phyloP scores from a whole-genome alignment of 2,329 filamentous ascomycete species.

The Tolypocladium endophyticum region DNA sequence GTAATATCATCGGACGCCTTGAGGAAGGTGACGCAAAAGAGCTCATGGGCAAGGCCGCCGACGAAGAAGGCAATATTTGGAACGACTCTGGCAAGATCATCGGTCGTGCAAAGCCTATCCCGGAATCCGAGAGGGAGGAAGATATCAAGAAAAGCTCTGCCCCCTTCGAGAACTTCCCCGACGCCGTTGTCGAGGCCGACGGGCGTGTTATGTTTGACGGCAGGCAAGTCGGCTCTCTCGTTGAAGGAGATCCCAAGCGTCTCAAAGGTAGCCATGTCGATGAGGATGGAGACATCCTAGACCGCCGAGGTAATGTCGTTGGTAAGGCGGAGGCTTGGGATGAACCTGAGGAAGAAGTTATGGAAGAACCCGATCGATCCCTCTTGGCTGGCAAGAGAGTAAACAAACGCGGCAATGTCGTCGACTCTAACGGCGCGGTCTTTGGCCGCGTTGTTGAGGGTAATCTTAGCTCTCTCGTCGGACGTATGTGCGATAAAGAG shows the following conservation, averaged over 20 bases:
- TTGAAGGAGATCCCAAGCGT: constrained; percentile 53
- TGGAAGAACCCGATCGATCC: constrained; percentile 49
- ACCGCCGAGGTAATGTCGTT: constrained; percentile 55
- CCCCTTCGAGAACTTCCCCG: constrained; percentile 49
- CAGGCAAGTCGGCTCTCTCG: constrained; percentile 47
- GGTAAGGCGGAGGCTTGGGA: constrained; percentile 62
- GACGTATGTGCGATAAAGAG: constrained; percentile 61
- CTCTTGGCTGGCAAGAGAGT: constrained; percentile 58
- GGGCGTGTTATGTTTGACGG: constrained; percentile 40
- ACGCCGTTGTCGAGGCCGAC: constrained; percentile 39
- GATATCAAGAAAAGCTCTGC: constrained; percentile 32
- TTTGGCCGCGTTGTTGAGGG: constrained; percentile 60
- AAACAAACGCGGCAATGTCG: constrained; percentile 57
- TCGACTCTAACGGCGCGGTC: constrained; percentile 42
- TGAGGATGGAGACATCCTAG: constrained; percentile 57
- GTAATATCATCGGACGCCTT: constrained; percentile 50
- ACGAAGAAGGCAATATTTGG: constrained; percentile 61
- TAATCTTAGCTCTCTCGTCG: constrained; percentile 50
- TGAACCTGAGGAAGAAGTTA: constrained; percentile 31
- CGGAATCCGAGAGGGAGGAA: constrained; percentile 41
- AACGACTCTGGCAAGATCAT: constrained; percentile 59
- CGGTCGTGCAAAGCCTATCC: constrained; percentile 51
- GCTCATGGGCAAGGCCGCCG: constrained; percentile 52
- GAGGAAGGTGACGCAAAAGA: constrained; percentile 54
- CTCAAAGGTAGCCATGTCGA: constrained; percentile 57